Evolutionary conservation across 2,329 filamentous ascomycete species (phyloP), one percentile per base, ranked within the genome.

Genomic region (Akanthomyces dipterigenus): DNA sequence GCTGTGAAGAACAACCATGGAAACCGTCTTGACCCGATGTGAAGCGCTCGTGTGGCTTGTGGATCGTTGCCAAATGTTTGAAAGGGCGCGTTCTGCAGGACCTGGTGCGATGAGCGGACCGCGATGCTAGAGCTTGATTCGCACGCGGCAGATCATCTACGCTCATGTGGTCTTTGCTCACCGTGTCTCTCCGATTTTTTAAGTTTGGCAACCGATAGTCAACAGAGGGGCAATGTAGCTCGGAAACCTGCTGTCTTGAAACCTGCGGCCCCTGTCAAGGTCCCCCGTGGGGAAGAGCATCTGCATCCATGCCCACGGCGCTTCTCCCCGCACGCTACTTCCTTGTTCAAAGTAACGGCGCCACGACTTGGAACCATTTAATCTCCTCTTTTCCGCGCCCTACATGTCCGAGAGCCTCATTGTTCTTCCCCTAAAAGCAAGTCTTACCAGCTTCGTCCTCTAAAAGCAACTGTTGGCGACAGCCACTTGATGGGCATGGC

Each of bases 371-470:
- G 18, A 36, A 6, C 48, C 26, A 20, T 36, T 51, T 36, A 36
- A 57, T 48, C 56, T 59, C 56, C 56, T 59, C 56, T 59, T 59
- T 59, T 59, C 56, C 56, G 45, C 56, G 46, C 56, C 56, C 56
- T 59, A 59, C 56, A 59, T 59, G 24, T 11, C 18, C 55, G n/a
- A 20, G 7, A 38, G 48, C 40, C 57, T 53, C 31, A 38, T 51
- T 16, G 20, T 20, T 22, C 7, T 58, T 58, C 46, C 46, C 55
- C 26, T 51, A 43, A 24, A 50, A 51, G 46, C 55, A 58, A 43
- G 34, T 58, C 46, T 31, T 59, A 12, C 45, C 46, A 31, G 26
- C 12, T 9, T 51, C n/a, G 18, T 26, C 57, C 48, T 40, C 49
- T 38, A 60, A 54, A 40, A 46, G 57, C 49, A 60, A 36, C 40